Evolutionary conservation across 1,284 basidiomycete genomes (phyloP).

Genomic region (Singerocomus inundabilis): DNA sequence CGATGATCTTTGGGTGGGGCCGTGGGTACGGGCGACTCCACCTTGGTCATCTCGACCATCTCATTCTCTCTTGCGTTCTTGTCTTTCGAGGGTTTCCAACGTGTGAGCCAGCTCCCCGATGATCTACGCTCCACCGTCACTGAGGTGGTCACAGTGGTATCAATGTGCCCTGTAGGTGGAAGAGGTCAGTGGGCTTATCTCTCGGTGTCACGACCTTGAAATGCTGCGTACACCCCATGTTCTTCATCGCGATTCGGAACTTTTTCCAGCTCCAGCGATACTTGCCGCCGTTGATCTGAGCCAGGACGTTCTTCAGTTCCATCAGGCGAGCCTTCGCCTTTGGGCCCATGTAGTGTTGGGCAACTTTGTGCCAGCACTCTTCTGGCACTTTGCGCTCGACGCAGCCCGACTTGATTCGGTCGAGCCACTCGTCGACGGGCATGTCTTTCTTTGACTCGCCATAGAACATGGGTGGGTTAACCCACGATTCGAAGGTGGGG

Average conservation of each 20-base stretch:
- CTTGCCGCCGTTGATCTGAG: constrained; percentile 68
- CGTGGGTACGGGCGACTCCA: constrained; percentile 7
- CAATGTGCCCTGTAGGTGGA: constrained; percentile 55
- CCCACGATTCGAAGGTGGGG: constrained; percentile 61
- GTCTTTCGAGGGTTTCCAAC: constrained; percentile 44
- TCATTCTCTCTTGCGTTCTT: constrained; percentile 25
- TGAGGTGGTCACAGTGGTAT: constrained; percentile 51
- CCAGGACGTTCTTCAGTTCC: constrained; percentile 69
- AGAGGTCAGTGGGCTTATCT: constrained; percentile 4
- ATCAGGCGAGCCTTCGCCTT: constrained; percentile 61
- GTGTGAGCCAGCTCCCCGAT: constrained; percentile 54
- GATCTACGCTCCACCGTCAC: constrained; percentile 56
- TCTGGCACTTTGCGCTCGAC: constrained; percentile 64
- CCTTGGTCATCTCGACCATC: constrained; percentile 24
- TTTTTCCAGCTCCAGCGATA: constrained; percentile 80
- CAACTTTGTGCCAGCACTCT: constrained; percentile 77
- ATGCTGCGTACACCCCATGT: constrained; percentile 68
- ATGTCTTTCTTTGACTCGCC: constrained; percentile 67
- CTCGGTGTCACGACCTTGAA: constrained; percentile 4
- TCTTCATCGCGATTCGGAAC: constrained; percentile 70
- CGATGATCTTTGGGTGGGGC: constrained; percentile 32
- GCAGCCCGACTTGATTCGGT: constrained; percentile 65
- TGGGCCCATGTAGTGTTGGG: constrained; percentile 65
- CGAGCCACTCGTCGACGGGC: constrained; percentile 67
- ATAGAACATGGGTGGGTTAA: constrained; percentile 57